Conservation (phyloP, 2,329 filamentous ascomycete species). For the Pyrenophora seminiperda region DNA sequence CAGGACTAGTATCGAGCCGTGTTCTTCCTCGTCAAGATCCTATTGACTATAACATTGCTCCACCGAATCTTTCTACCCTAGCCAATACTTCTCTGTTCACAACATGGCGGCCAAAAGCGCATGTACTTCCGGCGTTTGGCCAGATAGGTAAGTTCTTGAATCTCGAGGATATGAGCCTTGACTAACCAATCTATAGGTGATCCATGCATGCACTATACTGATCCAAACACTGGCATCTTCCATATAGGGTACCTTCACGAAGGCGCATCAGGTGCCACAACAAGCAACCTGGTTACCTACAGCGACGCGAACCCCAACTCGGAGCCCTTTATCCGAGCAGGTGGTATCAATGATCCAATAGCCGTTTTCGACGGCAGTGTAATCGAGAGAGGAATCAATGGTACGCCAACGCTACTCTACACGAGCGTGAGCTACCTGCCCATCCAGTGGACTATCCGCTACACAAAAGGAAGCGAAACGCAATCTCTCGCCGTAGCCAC, state of each 20-base stretch:
- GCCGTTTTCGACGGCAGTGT: conserved; percentile 56
- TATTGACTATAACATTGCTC: conserved; percentile 23
- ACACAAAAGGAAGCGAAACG: conserved; percentile 55
- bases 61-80: conserved; percentile 27
- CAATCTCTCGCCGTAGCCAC: conserved; percentile 52
- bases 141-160: conserved; percentile 31
- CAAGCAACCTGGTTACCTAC: conserved; percentile 53
- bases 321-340: conserved; percentile 38
- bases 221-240: conserved; percentile 52
- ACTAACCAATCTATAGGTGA: conserved; percentile 36
- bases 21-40: conserved; percentile 14
- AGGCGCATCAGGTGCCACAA: conserved; percentile 39
- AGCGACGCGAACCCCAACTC: conserved; percentile 43
- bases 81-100: conserved; percentile 21
- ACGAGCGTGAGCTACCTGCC: conserved; percentile 54
- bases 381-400: conserved; percentile 52
- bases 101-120: conserved; percentile 47
- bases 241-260: conserved; percentile 54
- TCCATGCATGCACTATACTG: conserved; percentile 55
- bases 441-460: conserved; percentile 54
- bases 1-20: conserved; percentile 6
- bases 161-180: no score
- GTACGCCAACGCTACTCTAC: conserved; percentile 53
- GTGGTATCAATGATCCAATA: conserved; percentile 52
- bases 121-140: conserved; percentile 50